These are phyloP conservation scores for Pyrus betulifolia DNA, from an alignment of 306 rosid species.

Conservation along the genomic window DNA sequence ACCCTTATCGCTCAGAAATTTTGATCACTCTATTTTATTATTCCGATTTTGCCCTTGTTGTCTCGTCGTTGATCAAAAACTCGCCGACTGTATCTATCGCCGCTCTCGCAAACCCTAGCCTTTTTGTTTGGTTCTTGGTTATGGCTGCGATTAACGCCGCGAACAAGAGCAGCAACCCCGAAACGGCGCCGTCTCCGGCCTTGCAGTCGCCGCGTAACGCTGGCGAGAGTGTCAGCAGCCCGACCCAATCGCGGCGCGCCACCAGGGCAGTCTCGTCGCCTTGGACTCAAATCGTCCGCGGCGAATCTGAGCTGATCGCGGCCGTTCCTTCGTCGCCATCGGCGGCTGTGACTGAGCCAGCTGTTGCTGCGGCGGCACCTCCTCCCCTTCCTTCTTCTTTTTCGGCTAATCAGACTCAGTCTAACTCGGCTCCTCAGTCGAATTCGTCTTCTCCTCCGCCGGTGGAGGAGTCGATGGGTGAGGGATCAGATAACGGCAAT, in stretches of 20 bases:
- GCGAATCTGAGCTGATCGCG: constrained; percentile 45
- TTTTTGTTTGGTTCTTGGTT: background rate
- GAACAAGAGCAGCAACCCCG: background rate
- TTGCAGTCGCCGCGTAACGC: constrained; percentile 37
- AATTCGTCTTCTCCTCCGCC: constrained; percentile 20
- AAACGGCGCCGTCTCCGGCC: constrained; percentile 6
- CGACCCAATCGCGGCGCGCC: constrained; percentile 34
- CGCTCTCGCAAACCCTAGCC: constrained; percentile 29
- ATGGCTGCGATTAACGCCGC: constrained; percentile 41
- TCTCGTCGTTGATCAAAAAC: constrained; percentile 35
- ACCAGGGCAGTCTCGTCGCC: constrained; percentile 25
- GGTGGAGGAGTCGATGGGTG: constrained; percentile 33
- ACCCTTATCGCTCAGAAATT: constrained; percentile 3
- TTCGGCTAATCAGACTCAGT: constrained; percentile 3
- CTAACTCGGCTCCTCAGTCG: constrained; percentile 3
- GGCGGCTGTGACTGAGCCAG: constrained; percentile 26
- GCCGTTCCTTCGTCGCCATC: constrained; percentile 24
- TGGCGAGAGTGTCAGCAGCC: constrained; percentile 20
- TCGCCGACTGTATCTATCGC: constrained; percentile 15
- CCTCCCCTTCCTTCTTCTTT: background rate
- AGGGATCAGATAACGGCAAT: constrained; percentile 36
- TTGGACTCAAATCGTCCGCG: constrained; percentile 54
- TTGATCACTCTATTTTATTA: constrained; percentile 1
- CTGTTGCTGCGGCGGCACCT: background rate
- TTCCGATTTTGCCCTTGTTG: constrained; percentile 12